Base-by-base conservation (phyloP, 495 filamentous ascomycete species). In the Rhizodiscina lignyota region DNA sequence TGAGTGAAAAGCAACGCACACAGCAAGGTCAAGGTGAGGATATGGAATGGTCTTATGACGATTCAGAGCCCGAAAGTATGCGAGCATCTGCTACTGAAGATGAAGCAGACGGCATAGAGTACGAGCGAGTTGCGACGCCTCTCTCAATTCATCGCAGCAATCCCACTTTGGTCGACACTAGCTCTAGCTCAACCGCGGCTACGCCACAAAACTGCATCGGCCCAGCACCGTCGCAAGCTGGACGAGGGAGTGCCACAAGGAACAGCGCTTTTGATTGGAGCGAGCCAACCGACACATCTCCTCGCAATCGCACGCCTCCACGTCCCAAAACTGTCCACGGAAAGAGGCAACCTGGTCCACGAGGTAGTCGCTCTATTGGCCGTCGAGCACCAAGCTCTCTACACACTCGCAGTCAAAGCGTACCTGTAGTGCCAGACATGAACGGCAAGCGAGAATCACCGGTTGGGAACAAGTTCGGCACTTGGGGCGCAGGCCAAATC, bases 331-430 rank as follows among this genome's bases (percentile, higher is more conserved):
- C 85, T 8, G 80, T 91, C 27, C 86, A 94, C 59, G 84, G 81
- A 2, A 94, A 91, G 56, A 83, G 93, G 53, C 68, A 74, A 47
- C 62, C 66, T 33, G 71, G 83, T 41, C 50, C 64, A 33, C 66
- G 83, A 52, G 82, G 78, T 31, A 84, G 82, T 43, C 75, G 83
- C 35, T 58, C 74, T 18, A 59, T 70, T 19, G 81, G 70, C 42
- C 79, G 87, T 30, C 79, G 84, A 43, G 73, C 71, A 12, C 78
- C 83, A 21, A 80, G 65, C 42, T 70, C 76, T 1, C 60, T 83
- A 17, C 89, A 96, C 52, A 64, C 92, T 30, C 75, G 89, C 32
- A 94, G 89, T 49, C 85, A 94, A 49, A 97, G 89, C 54, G 85
- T 97, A n/a, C 89, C 89, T 0, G 70, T 89, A 12, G 74, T 80